Evolutionary conservation across 202 grass and related monocot species (phyloP), one percentile per base, ranked within the genome.

Genomic region (Panicum virgatum): DNA sequence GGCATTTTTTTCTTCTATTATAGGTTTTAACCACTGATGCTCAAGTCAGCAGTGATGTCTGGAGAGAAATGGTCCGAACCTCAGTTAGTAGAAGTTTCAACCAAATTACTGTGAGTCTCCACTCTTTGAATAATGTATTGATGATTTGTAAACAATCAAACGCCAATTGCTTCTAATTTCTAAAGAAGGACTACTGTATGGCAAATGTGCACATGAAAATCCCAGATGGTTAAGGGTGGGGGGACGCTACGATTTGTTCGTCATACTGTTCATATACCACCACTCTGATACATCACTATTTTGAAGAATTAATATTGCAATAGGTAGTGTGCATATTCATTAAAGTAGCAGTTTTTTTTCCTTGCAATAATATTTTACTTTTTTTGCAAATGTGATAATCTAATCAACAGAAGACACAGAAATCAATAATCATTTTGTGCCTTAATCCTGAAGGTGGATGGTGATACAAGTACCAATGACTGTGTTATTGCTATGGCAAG

Each of bases 401-500:
- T 76, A 26, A 52, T 11, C 9, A 2, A 7, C 22, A 62, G 13
- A 27, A 73, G 2, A 19, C 8, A 2, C 48, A 54, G 52, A 82
- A 63, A 44, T 38, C 56, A 56, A 43, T 69, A 57, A 82, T 69
- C 23, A 68, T 42, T 78, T 50, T 67, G 27, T 85, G 58, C 48
- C 51, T 26, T 87, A 65, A 87, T 83, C 74, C 58, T 89, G 56
- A 89, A 98, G 96, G 92, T 98, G 73, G 96, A 98, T 93, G 92
- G 92, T 88, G 96, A 98, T 91, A 93, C 96, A 60, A 98, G 96
- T 80, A 98, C 96, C 30, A 98, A 98, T 90, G 96, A 98, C 78
- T 98, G 92, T 88, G 84, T 95, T 72, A 86, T 98, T 86, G 92
- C 96, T 85, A 84, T 98, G 90, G 92, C 96, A 62, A 98, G 96